phyloP scores from a whole-genome alignment of 2,329 filamentous ascomycete genomes.

The Zymoseptoria pseudotritici region DNA sequence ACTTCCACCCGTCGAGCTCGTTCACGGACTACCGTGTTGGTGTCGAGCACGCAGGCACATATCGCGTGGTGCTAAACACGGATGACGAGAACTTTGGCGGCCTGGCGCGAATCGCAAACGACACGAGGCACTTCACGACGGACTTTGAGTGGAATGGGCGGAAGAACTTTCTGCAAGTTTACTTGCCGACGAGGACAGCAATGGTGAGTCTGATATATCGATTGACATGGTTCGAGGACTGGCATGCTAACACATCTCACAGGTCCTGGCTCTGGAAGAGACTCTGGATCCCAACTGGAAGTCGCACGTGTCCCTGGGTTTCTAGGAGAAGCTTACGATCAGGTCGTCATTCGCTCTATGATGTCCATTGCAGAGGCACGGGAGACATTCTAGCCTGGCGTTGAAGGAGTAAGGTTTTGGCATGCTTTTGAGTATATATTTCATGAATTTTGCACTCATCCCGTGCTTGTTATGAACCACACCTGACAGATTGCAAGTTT shows the following conservation, averaged over 20 bases:
- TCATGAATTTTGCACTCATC: not conserved
- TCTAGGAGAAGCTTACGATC: slow-evolving; percentile 9
- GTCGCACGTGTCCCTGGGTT: slow-evolving; percentile 22
- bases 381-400: slow-evolving; percentile 2
- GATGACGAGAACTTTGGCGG: slow-evolving; percentile 75
- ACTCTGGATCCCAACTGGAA: slow-evolving; percentile 27
- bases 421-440: not conserved
- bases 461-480: not conserved
- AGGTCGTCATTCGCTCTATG: not conserved
- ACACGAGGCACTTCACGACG: slow-evolving; percentile 87
- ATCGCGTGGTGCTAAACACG: slow-evolving; percentile 75
- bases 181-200: slow-evolving; percentile 76
- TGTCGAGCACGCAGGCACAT: slow-evolving; percentile 75
- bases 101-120: slow-evolving; percentile 65
- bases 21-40: slow-evolving; percentile 91
- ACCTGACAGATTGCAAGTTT: not conserved
- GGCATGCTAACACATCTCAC: slow-evolving; percentile 5
- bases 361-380: not conserved
- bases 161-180: slow-evolving; percentile 86
- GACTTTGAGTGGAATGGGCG: slow-evolving; percentile 83
- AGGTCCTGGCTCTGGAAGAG: slow-evolving; percentile 27
- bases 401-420: not conserved
- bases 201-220: slow-evolving; percentile 51
- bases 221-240: not conserved
- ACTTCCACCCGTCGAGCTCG: slow-evolving; percentile 79